phyloP scores from a whole-genome alignment of 495 filamentous ascomycete genomes.

The Penicillium diatomitis region DNA sequence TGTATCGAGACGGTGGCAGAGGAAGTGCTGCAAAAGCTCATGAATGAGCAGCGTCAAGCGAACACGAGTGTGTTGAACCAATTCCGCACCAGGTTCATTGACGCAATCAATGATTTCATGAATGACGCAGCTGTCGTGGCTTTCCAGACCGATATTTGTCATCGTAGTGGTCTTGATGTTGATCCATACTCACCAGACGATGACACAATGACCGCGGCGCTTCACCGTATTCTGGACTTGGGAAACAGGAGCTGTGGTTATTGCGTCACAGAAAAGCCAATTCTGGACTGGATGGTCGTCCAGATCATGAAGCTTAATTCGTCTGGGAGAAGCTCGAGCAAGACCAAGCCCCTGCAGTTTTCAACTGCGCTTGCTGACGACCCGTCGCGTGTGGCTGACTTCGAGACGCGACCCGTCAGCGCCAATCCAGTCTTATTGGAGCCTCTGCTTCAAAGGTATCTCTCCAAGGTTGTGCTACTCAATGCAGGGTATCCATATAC shows the following conservation, averaged over 20 bases:
- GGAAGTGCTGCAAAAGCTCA: slow-evolving; percentile 45
- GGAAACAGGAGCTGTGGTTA: slow-evolving; percentile 22
- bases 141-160: slow-evolving; percentile 83
- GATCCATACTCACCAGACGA: slow-evolving; percentile 22
- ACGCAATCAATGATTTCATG: slow-evolving; percentile 43
- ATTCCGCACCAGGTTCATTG: slow-evolving; percentile 38
- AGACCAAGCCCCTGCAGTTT: slow-evolving; percentile 71
- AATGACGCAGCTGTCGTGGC: slow-evolving; percentile 61
- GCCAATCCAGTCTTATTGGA: slow-evolving; percentile 75
- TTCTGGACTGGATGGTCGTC: slow-evolving; percentile 61
- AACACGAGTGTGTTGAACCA: slow-evolving; percentile 20
- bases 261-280: slow-evolving; percentile 50
- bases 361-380: slow-evolving; percentile 83
- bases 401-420: slow-evolving; percentile 57
- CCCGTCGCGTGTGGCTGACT: not conserved
- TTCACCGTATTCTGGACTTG: slow-evolving; percentile 21
- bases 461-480: slow-evolving; percentile 66
- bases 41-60: slow-evolving; percentile 12
- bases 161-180: slow-evolving; percentile 62
- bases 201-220: slow-evolving; percentile 19
- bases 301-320: slow-evolving; percentile 27
- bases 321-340: slow-evolving; percentile 10
- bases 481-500: slow-evolving; percentile 84
- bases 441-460: slow-evolving; percentile 58
- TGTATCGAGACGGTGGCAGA: slow-evolving; percentile 74